phyloP scores from a whole-genome alignment of 768 basidiomycete species.

The Collybia nuda region DNA sequence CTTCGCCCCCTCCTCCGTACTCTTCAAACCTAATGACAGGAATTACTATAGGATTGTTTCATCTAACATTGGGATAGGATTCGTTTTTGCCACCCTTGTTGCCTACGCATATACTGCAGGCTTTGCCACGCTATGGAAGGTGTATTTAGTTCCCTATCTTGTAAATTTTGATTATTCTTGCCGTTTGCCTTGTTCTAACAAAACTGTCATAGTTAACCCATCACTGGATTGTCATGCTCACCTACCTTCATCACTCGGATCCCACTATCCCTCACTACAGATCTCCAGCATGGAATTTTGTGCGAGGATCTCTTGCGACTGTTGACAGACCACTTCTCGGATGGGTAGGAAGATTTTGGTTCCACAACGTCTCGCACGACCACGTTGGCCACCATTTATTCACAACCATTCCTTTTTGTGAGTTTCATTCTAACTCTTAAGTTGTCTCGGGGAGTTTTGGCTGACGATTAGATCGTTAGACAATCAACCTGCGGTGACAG shows the following conservation, averaged over 20 bases:
- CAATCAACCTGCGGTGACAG: constrained; percentile 57
- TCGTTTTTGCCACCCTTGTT: no score
- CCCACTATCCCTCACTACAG: constrained; percentile 56
- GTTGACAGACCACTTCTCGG: constrained; percentile 60
- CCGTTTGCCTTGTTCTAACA: no score
- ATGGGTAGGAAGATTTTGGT: constrained; percentile 61
- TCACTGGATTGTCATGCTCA: constrained; percentile 57
- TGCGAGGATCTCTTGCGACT: constrained; percentile 56
- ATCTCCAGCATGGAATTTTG: constrained; percentile 50
- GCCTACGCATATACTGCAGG: no score
- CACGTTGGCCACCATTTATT: constrained; percentile 62
- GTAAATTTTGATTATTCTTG: constrained; percentile 19
- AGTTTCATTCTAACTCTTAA: constrained; percentile 8
- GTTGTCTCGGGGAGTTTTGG: not conserved
- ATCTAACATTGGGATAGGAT: constrained; percentile 55
- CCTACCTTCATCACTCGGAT: constrained; percentile 63
- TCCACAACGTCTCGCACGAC: constrained; percentile 54
- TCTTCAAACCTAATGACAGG: constrained; percentile 52
- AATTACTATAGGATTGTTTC: constrained; percentile 43
- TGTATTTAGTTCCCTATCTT: constrained; percentile 52
- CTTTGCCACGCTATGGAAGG: no score
- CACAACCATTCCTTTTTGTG: constrained; percentile 54
- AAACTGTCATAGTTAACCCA: no score
- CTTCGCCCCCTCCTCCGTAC: constrained; percentile 45
- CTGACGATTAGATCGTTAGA: no score